Evolutionary conservation across 116 monocot genomes (phyloP).

Genomic region (Posidonia oceanica): DNA sequence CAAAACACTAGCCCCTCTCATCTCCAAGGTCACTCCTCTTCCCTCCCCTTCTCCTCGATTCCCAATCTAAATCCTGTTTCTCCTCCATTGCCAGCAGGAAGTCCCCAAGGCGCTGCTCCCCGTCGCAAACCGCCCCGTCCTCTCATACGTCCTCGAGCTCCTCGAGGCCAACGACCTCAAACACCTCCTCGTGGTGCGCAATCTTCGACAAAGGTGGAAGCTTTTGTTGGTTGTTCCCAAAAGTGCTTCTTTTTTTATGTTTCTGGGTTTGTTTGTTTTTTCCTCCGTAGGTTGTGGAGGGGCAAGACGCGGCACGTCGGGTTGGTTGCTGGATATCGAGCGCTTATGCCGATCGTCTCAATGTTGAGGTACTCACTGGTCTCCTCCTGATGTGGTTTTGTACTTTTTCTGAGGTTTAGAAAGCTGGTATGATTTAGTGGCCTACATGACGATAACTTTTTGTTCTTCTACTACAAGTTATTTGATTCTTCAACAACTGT

Average conservation of each 20-base stretch:
- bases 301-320: slow-evolving; percentile 36
- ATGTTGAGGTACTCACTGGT: slow-evolving; percentile 48
- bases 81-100: slow-evolving; percentile 38
- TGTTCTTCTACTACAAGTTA: too few species aligned
- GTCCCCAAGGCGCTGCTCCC: slow-evolving; percentile 87
- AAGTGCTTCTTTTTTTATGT: too few species aligned
- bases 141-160: slow-evolving; percentile 96
- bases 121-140: slow-evolving; percentile 89
- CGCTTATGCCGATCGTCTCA: slow-evolving; percentile 79
- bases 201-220: neutral
- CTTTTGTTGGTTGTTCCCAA: neutral
- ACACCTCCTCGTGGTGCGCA: slow-evolving; percentile 70
- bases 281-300: slow-evolving; percentile 66
- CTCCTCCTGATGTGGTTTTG: neutral
- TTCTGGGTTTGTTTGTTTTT: too few species aligned
- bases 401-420: neutral
- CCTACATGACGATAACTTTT: too few species aligned
- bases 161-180: slow-evolving; percentile 89
- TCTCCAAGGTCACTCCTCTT: slow-evolving; percentile 46
- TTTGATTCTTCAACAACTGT: too few species aligned
- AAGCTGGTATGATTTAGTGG: neutral
- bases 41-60: neutral
- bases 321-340: slow-evolving; percentile 84
- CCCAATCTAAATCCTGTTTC: neutral
- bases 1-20: slow-evolving; percentile 61